Conservation (phyloP, 1,139 yeast genomes). For the Yamadazyma epiphylla region DNA sequence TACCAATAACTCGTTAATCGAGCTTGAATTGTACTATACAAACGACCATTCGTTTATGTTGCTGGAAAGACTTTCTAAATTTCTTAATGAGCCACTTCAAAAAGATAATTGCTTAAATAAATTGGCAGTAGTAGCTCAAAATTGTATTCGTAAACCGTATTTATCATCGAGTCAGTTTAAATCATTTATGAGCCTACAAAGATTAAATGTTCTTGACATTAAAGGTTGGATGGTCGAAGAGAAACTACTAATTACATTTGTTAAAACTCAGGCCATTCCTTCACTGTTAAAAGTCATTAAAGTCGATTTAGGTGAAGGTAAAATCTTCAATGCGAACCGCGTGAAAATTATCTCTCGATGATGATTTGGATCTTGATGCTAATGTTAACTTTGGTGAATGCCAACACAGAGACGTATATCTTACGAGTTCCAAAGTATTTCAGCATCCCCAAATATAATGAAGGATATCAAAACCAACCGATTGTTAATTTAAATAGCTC, state of each 20-base stretch:
- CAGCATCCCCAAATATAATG: slow-evolving; percentile 16
- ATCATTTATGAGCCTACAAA: slow-evolving; percentile 18
- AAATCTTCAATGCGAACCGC: too few species aligned
- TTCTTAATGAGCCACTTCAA: slow-evolving; percentile 19
- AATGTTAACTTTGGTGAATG: too few species aligned
- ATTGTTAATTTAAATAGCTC: slow-evolving; percentile 19
- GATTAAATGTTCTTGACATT: slow-evolving; percentile 15
- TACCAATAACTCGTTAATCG: slow-evolving; percentile 16
- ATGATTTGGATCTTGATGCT: too few species aligned
- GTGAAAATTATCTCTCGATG: too few species aligned
- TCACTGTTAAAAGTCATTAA: too few species aligned
- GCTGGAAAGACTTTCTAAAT: slow-evolving; percentile 34
- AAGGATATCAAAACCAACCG: background rate
- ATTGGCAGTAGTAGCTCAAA: slow-evolving; percentile 16
- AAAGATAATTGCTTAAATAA: slow-evolving; percentile 14
- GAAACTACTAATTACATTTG: too few species aligned
- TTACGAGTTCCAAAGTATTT: slow-evolving; percentile 33
- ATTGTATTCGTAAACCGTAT: slow-evolving; percentile 8
- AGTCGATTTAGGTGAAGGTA: too few species aligned
- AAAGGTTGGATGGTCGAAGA: slow-evolving; percentile 20
- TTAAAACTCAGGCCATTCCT: too few species aligned
- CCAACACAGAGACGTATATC: slow-evolving; percentile 38
- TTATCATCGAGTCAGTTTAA: slow-evolving; percentile 14
- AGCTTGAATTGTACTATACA: slow-evolving; percentile 24
- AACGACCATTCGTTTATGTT: slow-evolving; percentile 29